Percentiles rank a stretch among this genome's conserved stretches.
Evolutionary conservation across 2,329 filamentous ascomycete genomes (phyloP).

Genomic region (Monosporascus sp.): DNA sequence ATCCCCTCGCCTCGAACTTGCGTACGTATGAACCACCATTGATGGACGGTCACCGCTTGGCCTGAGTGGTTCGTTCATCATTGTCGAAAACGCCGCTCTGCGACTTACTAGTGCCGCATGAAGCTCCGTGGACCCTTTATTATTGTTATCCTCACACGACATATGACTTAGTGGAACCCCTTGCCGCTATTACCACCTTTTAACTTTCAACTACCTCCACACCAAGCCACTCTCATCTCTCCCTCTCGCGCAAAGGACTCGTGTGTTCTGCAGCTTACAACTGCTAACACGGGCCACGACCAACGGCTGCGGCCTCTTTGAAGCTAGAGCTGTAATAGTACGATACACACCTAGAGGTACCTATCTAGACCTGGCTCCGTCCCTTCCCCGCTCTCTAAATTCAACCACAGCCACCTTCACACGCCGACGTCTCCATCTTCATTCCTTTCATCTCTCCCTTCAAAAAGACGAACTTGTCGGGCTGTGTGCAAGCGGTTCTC

Average conservation of each 20-base stretch:
- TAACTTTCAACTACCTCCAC: neutral
- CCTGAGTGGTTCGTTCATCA: no score
- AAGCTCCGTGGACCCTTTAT: neutral
- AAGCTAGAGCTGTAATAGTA: neutral
- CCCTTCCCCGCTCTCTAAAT: neutral
- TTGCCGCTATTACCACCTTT: neutral
- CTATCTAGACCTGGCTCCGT: neutral
- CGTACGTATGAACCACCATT: no score
- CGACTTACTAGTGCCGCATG: neutral
- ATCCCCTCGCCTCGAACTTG: neutral
- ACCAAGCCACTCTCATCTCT: neutral
- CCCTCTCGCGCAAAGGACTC: neutral
- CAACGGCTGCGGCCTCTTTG: no score
- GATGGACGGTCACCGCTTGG: no score
- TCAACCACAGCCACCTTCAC: neutral
- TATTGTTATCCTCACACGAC: no score
- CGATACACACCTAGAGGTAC: neutral
- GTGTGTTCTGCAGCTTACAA: neutral
- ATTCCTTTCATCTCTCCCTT: neutral
- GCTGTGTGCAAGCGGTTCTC: no score
- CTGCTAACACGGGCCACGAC: neutral
- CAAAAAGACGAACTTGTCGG: neutral
- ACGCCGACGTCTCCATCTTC: neutral
- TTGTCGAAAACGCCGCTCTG: no score
- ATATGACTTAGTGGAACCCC: neutral